phyloP scores from a whole-genome alignment of 805 yeast species.

The Komagataella kurtzmanii region DNA sequence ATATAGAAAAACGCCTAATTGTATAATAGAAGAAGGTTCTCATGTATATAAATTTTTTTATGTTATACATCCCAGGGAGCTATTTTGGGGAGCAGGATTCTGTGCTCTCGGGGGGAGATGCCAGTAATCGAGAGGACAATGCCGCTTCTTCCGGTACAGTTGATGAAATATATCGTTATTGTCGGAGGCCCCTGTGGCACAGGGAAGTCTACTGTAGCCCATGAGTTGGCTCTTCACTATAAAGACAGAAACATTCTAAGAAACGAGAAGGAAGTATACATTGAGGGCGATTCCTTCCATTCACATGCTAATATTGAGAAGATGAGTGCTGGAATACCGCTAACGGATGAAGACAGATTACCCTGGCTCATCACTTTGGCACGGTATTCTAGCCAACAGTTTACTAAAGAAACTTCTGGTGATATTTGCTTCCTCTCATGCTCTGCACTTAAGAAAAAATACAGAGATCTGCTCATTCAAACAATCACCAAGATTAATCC shows the following conservation, averaged over 20 bases:
- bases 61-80: background rate
- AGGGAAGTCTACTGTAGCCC: constrained; percentile 78
- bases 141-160: constrained; percentile 11
- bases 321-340: constrained; percentile 71
- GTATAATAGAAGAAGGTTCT: background rate
- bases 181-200: constrained; percentile 96
- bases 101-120: background rate
- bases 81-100: background rate
- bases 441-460: constrained; percentile 66
- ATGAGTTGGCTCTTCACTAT: constrained; percentile 21
- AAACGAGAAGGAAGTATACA: constrained; percentile 20
- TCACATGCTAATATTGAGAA: constrained; percentile 59
- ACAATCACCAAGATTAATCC: constrained; percentile 14
- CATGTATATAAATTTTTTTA: background rate
- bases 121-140: background rate
- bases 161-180: constrained; percentile 22
- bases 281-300: constrained; percentile 83
- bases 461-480: constrained; percentile 47
- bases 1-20: background rate
- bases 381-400: constrained; percentile 17
- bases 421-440: constrained; percentile 53
- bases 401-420: constrained; percentile 17
- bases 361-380: constrained; percentile 64
- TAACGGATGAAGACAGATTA: constrained; percentile 87
- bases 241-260: background rate